Evolutionary conservation across 768 basidiomycete species (phyloP), one percentile per base, ranked within the genome.

Genomic region (Tylopilus rubrobrunneus): DNA sequence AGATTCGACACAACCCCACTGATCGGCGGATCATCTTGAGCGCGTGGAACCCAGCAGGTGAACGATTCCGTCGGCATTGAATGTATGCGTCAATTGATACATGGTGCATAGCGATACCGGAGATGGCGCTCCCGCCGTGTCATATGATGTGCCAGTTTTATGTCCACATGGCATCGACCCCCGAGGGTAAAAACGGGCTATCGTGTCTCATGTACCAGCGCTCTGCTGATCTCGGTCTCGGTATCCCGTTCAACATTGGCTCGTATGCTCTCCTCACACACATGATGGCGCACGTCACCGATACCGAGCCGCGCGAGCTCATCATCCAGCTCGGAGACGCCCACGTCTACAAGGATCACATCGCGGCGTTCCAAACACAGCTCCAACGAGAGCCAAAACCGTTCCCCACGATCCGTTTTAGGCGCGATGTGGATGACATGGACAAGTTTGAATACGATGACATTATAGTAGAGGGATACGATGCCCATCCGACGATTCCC

Each of bases 111-210:
- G 96, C 97, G 71, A 89, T 99, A 25, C 83, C 86, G 1, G 77
- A 81, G 37, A 99, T 98, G 97, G 97, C 97, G 0, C 83, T 99
- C 0, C 97, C 97, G 0, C 97, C 97, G 0, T 99, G 97, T 71
- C 97, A 98, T 73, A 88, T 98, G 84, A 87, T 98, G 72, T 98
- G 94, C 73, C 97, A 99, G 68, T 99, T 99, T 79, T 98, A 92
- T 75, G 96, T 99, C 34, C 88, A 92, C 65, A 85, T 96, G 34
- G 89, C 96, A 0, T 72, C 83, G 4, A 58, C 57, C 0, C 59
- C 77, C 1, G 61, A 71, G 14, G 62, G 76, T 17, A 85, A 82
- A 59, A 87, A 86, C 9, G 81, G 81, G 52, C 85, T 98, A 17
- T 95, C 92, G 9, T 98, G 95, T 70, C 79, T 96, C 43, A 94